Conservation (phyloP, 768 basidiomycete genomes). For the Suillus luteus region DNA sequence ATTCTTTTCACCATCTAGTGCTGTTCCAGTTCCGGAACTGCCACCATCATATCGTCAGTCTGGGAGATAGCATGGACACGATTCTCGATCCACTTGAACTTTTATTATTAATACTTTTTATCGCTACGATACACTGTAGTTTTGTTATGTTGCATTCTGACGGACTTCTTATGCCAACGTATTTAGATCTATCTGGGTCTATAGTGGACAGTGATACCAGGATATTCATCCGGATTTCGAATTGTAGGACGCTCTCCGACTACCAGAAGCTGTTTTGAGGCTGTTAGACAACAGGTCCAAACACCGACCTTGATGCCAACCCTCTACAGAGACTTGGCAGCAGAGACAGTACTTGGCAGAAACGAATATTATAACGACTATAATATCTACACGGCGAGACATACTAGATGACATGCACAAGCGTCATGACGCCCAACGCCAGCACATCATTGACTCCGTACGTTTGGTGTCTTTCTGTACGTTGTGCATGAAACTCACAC, state of each 20-base stretch:
- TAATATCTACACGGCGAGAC: conserved; percentile 7
- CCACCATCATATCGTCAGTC: conserved; percentile 15
- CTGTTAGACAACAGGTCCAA: conserved; percentile 31
- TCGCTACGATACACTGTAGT: conserved; percentile 7
- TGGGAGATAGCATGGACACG: conserved; percentile 15
- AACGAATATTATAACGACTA: conserved; percentile 1
- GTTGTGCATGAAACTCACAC: conserved; percentile 14
- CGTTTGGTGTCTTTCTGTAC: conserved; percentile 27
- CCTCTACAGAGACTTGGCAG: background rate
- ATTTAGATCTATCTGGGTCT: background rate
- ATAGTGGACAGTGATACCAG: conserved; percentile 5
- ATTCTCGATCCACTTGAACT: background rate
- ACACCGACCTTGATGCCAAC: conserved; percentile 20
- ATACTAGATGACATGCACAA: conserved; percentile 54
- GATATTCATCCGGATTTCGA: background rate
- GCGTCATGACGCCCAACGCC: conserved; percentile 65
- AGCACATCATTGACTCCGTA: conserved; percentile 71
- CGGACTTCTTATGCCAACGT: background rate
- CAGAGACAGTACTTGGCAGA: background rate
- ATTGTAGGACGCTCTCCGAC: no score
- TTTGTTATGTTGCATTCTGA: conserved; percentile 3
- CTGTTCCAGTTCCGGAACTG: conserved; percentile 12
- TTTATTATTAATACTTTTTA: conserved; percentile 1
- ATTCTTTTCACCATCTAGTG: conserved; percentile 19
- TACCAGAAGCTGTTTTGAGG: conserved; percentile 6